Evolutionary conservation across 768 basidiomycete genomes (phyloP), one percentile per base, ranked within the genome.

Genomic region (Pleurotus djamor): DNA sequence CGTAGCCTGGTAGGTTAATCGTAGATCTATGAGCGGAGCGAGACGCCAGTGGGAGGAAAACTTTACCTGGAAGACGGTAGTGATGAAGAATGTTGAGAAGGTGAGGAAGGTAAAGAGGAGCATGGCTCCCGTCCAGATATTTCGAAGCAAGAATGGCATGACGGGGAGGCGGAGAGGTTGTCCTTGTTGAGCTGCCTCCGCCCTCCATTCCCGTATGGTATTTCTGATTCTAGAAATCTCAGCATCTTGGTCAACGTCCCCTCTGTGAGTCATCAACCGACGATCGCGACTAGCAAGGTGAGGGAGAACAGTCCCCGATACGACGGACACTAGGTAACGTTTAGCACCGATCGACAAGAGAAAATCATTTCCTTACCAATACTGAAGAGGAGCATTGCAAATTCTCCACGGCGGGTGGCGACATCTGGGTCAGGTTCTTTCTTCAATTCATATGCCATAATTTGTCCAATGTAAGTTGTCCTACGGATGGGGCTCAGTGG

Each of bases 71-170:
- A 79, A 74, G 1, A 94, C 91, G 1, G 88, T 92, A 9, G 80
- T 80, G 65, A 98, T 86, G 74, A 93, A 94, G 76, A 96, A 90
- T 0, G 95, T 96, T 41, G 87, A 89, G 66, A 89, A 80, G 59
- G 91, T 93, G 60, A 97, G 76, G 28, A 89, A 50, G 33, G 83
- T 84, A 74, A 96, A 98, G 34, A 96, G 76, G 0, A 95, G 59
- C 66, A 97, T 76, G 4, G 94, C 92, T 5, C 87, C 92, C 14
- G 85, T 92, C 96, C 96, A 97, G 63, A 97, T 93, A 66, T 97
- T 95, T 57, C 95, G 84, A 55, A 97, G 77, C 67, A 96, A 85
- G 73, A 96, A 89, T 8, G 96, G 93, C 87, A 90, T 93, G 17
- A 88, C 82, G 35, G 96, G 96, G 6, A 98, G 79, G 37, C 80